Base-by-base conservation (phyloP, 495 filamentous ascomycete genomes). In the Podospora sp. region DNA sequence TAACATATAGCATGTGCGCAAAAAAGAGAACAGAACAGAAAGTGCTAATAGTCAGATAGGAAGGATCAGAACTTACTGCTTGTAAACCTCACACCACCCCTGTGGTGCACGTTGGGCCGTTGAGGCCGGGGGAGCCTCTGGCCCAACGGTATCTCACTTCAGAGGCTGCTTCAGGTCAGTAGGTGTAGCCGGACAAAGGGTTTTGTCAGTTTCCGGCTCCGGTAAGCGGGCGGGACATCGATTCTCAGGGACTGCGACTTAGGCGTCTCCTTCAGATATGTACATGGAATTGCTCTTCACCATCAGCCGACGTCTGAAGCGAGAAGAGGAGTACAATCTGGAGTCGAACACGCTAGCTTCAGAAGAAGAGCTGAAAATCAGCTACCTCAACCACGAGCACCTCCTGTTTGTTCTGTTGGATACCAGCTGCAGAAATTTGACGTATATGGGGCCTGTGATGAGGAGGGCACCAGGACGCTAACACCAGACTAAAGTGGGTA, bases 271-370 rank as follows among this genome's bases (percentile, higher is more conserved):
- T n/a, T n/a, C n/a, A n/a, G n/a, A n/a, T n/a, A n/a, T n/a, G n/a
- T n/a, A 8, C 49, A 52, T 52, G 18, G 16, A 3, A 52, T 52
- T 52, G 2, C 16, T 3, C 16, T 22, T 55, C 52, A 55, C 24
- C 21, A 12, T 52, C 52, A 55, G 20, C 52, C 7, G 21, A 55
- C n/a, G 52, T 55, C 24, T 8, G 6, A 22, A 22, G 52, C 14
- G 52, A 55, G 52, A 55, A 55, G 52, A 22, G 52, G 52, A 55
- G 52, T 55, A 55, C 52, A n/a, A 55, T 55, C 52, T 55, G n/a
- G 52, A 55, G 22, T 55, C 52, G 52, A 55, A 9, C 52, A 24
- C 52, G 52, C 22, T 55, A 55, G 25, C 52, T 55, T 55, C 24
- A 6, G 25, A 22, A n/a, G 22, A n/a, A 26, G 21, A 3, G 25